Conservation (phyloP, 1,284 basidiomycete genomes). For the Trichosporon faecale region DNA sequence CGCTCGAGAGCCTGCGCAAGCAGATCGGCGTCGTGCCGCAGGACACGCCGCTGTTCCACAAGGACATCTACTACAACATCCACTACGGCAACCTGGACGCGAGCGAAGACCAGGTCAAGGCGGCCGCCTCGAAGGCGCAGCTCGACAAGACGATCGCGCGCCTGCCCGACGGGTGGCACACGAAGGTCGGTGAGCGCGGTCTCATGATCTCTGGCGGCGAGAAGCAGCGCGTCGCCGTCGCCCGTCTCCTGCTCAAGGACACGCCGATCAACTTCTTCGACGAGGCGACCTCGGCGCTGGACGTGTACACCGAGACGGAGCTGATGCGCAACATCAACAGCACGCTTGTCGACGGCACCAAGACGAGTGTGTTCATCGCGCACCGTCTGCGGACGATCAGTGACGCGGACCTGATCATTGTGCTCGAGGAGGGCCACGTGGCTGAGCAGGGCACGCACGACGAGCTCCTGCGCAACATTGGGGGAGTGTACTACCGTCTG, state of each 20-base stretch:
- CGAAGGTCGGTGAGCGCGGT: conserved; percentile 91
- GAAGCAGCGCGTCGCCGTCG: conserved; percentile 93
- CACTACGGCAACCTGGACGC: conserved; percentile 88
- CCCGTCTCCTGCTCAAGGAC: conserved; percentile 86
- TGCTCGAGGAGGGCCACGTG: conserved; percentile 77
- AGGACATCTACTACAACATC: conserved; percentile 90
- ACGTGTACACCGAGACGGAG: conserved; percentile 90
- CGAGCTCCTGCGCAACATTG: conserved; percentile 64
- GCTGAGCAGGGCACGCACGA: conserved; percentile 91
- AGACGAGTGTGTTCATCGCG: conserved; percentile 94
- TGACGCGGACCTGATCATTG: conserved; percentile 87
- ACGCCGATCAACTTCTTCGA: conserved; percentile 96
- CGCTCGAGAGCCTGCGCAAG: conserved; percentile 68
- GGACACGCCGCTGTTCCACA: conserved; percentile 96
- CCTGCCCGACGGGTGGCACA: conserved; percentile 80
- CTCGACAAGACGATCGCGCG: conserved; percentile 76
- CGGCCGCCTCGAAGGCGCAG: conserved; percentile 79
- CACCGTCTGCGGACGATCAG: conserved; percentile 86
- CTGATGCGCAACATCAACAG: conserved; percentile 91
- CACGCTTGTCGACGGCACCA: conserved; percentile 67
- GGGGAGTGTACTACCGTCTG: conserved; percentile 76
- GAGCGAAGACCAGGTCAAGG: conserved; percentile 80
- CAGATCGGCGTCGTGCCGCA: conserved; percentile 93
- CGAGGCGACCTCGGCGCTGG: conserved; percentile 95
- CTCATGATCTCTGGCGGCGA: conserved; percentile 98